These are phyloP conservation scores for Pelargonium nanum DNA, from an alignment of 345 rosid genomes.

Conservation along the genomic window DNA sequence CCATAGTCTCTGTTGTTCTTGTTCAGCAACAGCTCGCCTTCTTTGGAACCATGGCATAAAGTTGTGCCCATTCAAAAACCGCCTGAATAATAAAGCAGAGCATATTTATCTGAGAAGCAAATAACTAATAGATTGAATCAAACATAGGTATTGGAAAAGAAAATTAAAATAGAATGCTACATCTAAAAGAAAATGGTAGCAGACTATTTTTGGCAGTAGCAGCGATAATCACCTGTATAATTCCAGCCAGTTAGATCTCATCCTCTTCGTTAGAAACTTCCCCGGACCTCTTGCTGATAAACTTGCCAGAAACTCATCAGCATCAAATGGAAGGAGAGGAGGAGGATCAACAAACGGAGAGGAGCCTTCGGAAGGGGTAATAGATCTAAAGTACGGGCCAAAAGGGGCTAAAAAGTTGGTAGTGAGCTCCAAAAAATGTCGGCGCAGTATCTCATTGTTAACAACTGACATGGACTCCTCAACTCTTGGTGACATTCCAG, in stretches of 20 bases:
- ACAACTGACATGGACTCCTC: conserved; percentile 99
- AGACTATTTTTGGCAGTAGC: neutral
- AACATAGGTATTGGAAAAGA: neutral
- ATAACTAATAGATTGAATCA: conserved; percentile 9
- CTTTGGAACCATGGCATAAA: conserved; percentile 93
- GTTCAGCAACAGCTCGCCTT: conserved; percentile 65
- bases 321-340: conserved; percentile 48
- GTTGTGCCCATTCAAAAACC: conserved; percentile 82
- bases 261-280: conserved; percentile 81
- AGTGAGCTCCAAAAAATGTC: conserved; percentile 96
- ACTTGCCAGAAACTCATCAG: conserved; percentile 67
- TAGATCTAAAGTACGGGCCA: conserved; percentile 77
- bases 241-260: conserved; percentile 96
- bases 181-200: no score
- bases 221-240: conserved; percentile 57
- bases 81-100: conserved; percentile 39
- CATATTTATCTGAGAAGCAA: conserved; percentile 9
- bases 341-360: conserved; percentile 91
- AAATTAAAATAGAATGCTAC: no score
- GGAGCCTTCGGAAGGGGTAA: conserved; percentile 77
- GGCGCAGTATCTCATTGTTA: conserved; percentile 83
- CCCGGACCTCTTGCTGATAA: conserved; percentile 84
- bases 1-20: conserved; percentile 84
- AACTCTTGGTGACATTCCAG: conserved; percentile 86
- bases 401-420: conserved; percentile 94